phyloP scores from a whole-genome alignment of 768 basidiomycete genomes.

The Sistotremastrum niveocremeum region DNA sequence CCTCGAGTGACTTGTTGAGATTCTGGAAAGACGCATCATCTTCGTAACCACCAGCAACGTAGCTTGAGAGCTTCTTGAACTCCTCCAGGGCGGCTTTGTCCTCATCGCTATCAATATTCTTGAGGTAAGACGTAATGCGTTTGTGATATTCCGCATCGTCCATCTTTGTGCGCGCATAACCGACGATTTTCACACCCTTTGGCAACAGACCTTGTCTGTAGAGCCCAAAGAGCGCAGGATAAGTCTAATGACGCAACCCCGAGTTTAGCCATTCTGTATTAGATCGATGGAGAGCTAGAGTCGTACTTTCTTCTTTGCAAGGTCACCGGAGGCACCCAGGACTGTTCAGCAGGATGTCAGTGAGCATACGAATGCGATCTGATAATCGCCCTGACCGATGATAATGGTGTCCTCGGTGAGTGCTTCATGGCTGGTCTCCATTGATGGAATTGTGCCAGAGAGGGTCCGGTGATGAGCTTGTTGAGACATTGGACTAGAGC shows the following conservation, averaged over 20 bases:
- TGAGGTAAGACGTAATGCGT: slow-evolving; percentile 77
- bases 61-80: slow-evolving; percentile 72
- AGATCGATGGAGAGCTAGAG: neutral
- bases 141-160: slow-evolving; percentile 71
- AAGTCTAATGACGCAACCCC: slow-evolving; percentile 43
- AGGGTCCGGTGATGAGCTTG: slow-evolving; percentile 31
- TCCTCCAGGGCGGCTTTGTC: slow-evolving; percentile 50
- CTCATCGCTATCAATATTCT: slow-evolving; percentile 51
- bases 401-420: slow-evolving; percentile 84
- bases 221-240: slow-evolving; percentile 88
- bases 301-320: slow-evolving; percentile 93
- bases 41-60: slow-evolving; percentile 84
- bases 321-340: slow-evolving; percentile 90
- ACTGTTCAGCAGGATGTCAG: slow-evolving; percentile 32
- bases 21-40: slow-evolving; percentile 64
- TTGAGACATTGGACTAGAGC: slow-evolving; percentile 2
- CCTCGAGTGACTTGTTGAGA: slow-evolving; percentile 62
- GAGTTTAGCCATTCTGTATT: neutral
- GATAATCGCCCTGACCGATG: slow-evolving; percentile 32
- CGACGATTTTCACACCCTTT: slow-evolving; percentile 75
- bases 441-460: slow-evolving; percentile 82
- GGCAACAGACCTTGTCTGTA: slow-evolving; percentile 74
- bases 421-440: slow-evolving; percentile 58
- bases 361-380: slow-evolving; percentile 1
- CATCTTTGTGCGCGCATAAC: slow-evolving; percentile 97